phyloP scores from a whole-genome alignment of 1,139 yeast species.

The Pneumocystis jirovecii region DNA sequence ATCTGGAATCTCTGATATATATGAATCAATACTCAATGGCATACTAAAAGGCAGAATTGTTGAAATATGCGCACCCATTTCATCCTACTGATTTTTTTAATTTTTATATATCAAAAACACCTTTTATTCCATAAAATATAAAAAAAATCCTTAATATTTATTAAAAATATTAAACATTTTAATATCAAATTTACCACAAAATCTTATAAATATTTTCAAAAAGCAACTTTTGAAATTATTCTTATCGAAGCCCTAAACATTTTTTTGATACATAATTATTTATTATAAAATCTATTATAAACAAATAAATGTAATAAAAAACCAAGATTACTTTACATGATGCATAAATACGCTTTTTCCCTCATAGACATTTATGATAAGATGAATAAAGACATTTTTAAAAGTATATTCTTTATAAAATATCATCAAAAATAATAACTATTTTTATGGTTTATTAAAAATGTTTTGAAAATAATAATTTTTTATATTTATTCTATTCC shows the following conservation, averaged over 20 bases:
- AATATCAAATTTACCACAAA: not conserved
- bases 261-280: too few relatives aligned
- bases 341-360: not conserved
- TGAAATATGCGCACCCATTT: constrained; percentile 80
- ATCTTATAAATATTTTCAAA: not conserved
- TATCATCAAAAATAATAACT: not conserved
- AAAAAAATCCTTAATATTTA: not conserved
- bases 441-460: not conserved
- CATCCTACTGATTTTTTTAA: not conserved
- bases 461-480: not conserved
- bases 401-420: not conserved
- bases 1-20: constrained; percentile 60
- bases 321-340: not conserved
- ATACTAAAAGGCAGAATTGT: constrained; percentile 80
- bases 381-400: not conserved
- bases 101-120: not conserved
- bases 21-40: constrained; percentile 81
- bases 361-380: not conserved
- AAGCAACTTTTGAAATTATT: not conserved
- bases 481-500: not conserved
- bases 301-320: too few relatives aligned
- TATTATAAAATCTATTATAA: too few relatives aligned
- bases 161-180: not conserved
- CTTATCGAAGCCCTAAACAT: not conserved
- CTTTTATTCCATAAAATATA: not conserved